Conservation (phyloP, 441 rosid species). For the Pelargonium myrrhifolium region DNA sequence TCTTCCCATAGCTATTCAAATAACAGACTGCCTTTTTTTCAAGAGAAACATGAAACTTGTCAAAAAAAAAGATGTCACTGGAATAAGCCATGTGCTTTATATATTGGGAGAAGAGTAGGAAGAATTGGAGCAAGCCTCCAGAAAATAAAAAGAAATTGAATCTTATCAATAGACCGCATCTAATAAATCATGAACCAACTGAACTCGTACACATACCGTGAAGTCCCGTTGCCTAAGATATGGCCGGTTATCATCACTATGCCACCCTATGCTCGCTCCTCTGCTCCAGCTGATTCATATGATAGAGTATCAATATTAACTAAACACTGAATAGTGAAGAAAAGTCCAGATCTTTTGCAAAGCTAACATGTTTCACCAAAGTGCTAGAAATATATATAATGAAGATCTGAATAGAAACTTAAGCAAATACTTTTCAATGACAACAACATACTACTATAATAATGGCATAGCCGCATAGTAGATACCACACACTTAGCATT, state of each 20-base stretch:
- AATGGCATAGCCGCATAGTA: not conserved
- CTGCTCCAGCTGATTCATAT: constrained; percentile 53
- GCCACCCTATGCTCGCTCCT: constrained; percentile 95
- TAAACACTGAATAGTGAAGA: not conserved
- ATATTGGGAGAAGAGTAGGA: not conserved
- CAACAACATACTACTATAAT: not conserved
- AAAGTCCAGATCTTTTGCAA: not conserved
- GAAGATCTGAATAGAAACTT: not conserved
- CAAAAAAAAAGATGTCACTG: constrained; percentile 11
- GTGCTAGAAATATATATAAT: not conserved
- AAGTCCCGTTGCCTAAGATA: constrained; percentile 77
- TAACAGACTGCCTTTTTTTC: constrained; percentile 83
- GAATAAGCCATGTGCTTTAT: not conserved
- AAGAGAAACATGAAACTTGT: constrained; percentile 12
- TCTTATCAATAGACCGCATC: not conserved
- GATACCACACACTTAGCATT: not conserved
- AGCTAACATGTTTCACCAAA: not conserved
- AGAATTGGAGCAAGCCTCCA: not conserved
- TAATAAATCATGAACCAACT: not conserved
- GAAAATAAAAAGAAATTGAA: not conserved
- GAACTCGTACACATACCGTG: constrained; percentile 33
- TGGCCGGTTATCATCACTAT: constrained; percentile 77
- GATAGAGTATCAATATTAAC: constrained; percentile 2
- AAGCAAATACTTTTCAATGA: not conserved
- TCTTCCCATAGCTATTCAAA: constrained; percentile 57